Base-by-base conservation (phyloP, 495 filamentous ascomycete species). In the Annulohypoxylon maeteangense region DNA sequence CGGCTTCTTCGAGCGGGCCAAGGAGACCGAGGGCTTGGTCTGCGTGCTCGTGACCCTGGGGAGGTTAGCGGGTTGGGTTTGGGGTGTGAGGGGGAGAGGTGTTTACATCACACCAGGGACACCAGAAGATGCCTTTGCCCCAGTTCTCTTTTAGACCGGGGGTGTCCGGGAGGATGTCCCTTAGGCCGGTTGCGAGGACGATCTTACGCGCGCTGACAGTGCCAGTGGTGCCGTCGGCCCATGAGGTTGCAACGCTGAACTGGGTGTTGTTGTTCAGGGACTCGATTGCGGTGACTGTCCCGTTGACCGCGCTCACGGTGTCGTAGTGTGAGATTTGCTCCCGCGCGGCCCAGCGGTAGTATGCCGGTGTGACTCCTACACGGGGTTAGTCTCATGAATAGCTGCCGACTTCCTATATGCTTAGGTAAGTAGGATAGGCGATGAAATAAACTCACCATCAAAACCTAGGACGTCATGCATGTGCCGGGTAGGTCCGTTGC, bases 391-490 rank as follows among this genome's bases (percentile, higher is more conserved):
- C 20, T 34, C 3, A 48, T 4, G 47, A 16, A 18, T 1, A 8
- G 25, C 20, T 25, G 7, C 38, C 55, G 42, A 14, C 38, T 42
- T 42, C 38, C 38, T 6, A n/a, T 16, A 8, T 42, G 6, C 14
- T 1, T n/a, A n/a, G 38, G 14, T 42, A 42, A 12, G 14, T 42
- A 42, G 38, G 6, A 8, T n/a, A 1, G 14, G 1, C 11, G 40
- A 40, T 5, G 23, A 16, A 27, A 11, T 11, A 18, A 22, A 56
- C 67, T 53, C 73, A 88, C 86, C 86, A 62, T 89, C 87, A 68
- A 84, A 86, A 4, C 85, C 86, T 36, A 88, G 81, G 4, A 88
- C 85, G 68, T 88, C 86, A 75, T 89, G 87, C 85, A 87, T 85
- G 48, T 86, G 81, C 23, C 84, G 73, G 0, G 86, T 87, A 4